Evolutionary conservation across 2,329 filamentous ascomycete genomes (phyloP).

Genomic region (Cladosporium halotolerans): DNA sequence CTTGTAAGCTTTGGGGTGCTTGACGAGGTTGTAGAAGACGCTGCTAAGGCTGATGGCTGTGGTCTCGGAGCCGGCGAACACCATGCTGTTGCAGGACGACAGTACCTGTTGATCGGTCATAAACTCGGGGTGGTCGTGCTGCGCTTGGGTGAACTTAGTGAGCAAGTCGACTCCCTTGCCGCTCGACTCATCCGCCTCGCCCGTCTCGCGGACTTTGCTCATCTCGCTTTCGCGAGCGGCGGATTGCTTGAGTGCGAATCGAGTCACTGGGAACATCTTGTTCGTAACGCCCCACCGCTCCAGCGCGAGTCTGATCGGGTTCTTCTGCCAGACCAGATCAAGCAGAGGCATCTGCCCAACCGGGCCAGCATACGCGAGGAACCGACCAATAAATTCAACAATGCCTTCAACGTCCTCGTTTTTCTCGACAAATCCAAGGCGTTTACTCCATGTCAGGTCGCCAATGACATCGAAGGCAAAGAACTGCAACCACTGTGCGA

Average conservation of each 20-base stretch:
- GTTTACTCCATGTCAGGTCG: conserved; percentile 68
- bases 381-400: conserved; percentile 54
- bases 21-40: conserved; percentile 69
- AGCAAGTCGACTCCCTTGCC: conserved; percentile 53
- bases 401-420: conserved; percentile 72
- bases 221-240: conserved; percentile 55
- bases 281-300: conserved; percentile 62
- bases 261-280: conserved; percentile 64
- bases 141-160: conserved; percentile 65
- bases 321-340: conserved; percentile 66
- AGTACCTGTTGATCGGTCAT: conserved; percentile 65
- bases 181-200: conserved; percentile 29
- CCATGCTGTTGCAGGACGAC: conserved; percentile 66
- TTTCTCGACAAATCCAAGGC: conserved; percentile 68
- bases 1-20: conserved; percentile 51
- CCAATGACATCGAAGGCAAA: conserved; percentile 80
- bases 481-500: conserved; percentile 69
- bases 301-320: conserved; percentile 63
- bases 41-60: conserved; percentile 67
- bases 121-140: conserved; percentile 61
- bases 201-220: conserved; percentile 41
- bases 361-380: conserved; percentile 67
- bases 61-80: conserved; percentile 69
- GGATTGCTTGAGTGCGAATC: conserved; percentile 64
- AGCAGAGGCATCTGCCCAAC: conserved; percentile 67